These are phyloP conservation scores for Quercus wislizeni DNA, from an alignment of 306 rosid genomes.

Conservation along the genomic window DNA sequence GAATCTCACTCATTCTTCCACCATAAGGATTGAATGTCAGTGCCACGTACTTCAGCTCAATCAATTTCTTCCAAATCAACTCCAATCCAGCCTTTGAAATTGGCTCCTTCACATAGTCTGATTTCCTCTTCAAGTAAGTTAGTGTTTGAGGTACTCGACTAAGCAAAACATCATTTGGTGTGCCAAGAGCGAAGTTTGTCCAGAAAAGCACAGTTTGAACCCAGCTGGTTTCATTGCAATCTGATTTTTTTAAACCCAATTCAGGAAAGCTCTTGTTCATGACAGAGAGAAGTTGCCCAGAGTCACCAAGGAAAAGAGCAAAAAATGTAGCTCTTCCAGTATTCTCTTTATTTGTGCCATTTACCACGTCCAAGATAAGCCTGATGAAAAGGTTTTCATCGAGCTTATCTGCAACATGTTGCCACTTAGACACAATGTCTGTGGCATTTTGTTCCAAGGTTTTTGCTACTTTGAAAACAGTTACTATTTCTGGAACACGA, in stretches of 20 bases:
- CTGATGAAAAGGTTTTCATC: constrained; percentile 51
- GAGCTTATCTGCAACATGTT: constrained; percentile 39
- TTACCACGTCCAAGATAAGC: constrained; percentile 38
- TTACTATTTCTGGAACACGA: constrained; percentile 46
- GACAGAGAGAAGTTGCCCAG: constrained; percentile 37
- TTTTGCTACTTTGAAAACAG: constrained; percentile 39
- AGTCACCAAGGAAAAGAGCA: constrained; percentile 50
- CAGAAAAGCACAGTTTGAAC: constrained; percentile 46
- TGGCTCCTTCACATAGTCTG: constrained; percentile 22
- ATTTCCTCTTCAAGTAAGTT: constrained; percentile 48
- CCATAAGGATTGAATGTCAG: constrained; percentile 55
- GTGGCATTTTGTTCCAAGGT: constrained; percentile 43
- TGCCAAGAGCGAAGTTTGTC: constrained; percentile 30
- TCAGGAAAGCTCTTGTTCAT: constrained; percentile 38
- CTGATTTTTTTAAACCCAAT: constrained; percentile 44
- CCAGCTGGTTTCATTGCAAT: constrained; percentile 55
- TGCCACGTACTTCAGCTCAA: constrained; percentile 31
- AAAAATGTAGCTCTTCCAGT: constrained; percentile 41
- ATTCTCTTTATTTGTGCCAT: constrained; percentile 6
- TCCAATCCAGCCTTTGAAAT: constrained; percentile 37
- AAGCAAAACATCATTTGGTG: constrained; percentile 36
- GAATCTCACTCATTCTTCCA: constrained; percentile 36
- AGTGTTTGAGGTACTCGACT: constrained; percentile 31
- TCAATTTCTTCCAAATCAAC: constrained; percentile 54
- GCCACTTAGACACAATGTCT: constrained; percentile 41